Evolutionary conservation across 1,284 basidiomycete species (phyloP).

Genomic region (Phaffia rhodozyma): DNA sequence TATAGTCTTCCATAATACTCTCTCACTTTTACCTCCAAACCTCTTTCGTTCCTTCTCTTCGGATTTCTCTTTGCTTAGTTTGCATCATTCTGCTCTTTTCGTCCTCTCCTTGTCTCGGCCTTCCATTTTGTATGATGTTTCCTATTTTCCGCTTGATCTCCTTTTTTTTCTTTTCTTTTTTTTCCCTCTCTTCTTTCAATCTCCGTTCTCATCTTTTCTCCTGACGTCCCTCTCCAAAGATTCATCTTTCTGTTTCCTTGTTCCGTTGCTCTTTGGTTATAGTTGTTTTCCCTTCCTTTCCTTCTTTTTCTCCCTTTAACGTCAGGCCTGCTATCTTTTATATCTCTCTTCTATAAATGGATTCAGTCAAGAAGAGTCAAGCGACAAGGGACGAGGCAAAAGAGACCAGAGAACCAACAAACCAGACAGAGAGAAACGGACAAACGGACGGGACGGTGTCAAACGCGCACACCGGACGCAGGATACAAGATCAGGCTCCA

Average conservation of each 20-base stretch:
- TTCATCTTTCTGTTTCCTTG: background rate
- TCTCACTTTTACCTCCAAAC: background rate
- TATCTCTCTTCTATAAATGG: background rate
- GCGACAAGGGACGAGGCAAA: background rate
- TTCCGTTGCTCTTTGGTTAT: background rate
- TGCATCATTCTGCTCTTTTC: too few species aligned
- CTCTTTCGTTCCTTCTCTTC: too few species aligned
- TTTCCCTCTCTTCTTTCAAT: background rate
- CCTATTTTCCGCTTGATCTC: background rate
- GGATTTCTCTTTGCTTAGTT: too few species aligned
- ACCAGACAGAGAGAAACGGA: background rate
- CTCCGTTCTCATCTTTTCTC: background rate
- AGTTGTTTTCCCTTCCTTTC: background rate
- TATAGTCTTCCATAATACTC: too few species aligned
- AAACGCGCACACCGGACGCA: background rate
- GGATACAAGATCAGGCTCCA: background rate
- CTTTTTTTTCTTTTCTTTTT: background rate
- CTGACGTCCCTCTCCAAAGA: background rate
- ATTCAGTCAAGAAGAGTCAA: background rate
- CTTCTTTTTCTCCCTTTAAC: background rate
- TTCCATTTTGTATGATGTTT: too few species aligned
- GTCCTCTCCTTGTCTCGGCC: too few species aligned
- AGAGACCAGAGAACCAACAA: too few species aligned
- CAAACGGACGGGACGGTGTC: background rate
- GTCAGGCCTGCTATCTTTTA: background rate